Conservation (phyloP, 192 early-diverging fungal genomes). For the Mortierella hygrophila region DNA sequence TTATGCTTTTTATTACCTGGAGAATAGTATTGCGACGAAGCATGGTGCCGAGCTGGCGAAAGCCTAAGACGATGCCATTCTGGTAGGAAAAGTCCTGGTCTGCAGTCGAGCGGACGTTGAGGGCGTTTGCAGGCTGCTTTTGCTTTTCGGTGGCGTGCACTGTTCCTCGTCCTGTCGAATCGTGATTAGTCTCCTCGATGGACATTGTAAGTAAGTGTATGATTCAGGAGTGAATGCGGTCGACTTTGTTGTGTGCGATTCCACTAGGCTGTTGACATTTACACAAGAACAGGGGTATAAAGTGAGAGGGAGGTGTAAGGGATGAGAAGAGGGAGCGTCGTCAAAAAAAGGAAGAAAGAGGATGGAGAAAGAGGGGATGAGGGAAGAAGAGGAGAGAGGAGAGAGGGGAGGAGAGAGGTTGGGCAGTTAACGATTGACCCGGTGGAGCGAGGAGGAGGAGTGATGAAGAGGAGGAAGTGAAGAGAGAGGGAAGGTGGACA, state of each 20-base stretch:
- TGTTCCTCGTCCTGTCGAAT: not conserved
- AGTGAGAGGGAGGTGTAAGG: not conserved
- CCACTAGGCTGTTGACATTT: not conserved
- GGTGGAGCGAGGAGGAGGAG: not conserved
- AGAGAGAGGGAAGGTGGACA: not conserved
- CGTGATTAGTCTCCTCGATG: not conserved
- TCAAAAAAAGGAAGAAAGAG: not conserved
- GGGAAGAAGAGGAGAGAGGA: not conserved
- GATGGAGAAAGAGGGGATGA: not conserved
- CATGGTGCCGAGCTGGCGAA: conserved; percentile 74
- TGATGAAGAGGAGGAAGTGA: not conserved
- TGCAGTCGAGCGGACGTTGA: conserved; percentile 6
- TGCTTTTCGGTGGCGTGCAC: not conserved
- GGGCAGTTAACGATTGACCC: not conserved
- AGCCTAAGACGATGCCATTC: conserved; percentile 46
- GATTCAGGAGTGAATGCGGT: not conserved
- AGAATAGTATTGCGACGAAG: conserved; percentile 74
- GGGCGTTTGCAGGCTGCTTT: not conserved
- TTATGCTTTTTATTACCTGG: conserved; percentile 60
- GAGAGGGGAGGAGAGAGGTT: not conserved
- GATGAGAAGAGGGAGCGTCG: not conserved
- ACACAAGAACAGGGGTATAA: not conserved
- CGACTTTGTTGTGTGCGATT: not conserved
- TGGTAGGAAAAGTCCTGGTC: conserved; percentile 29
- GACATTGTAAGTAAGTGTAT: not conserved